Percentiles rank a stretch among this genome's conserved stretches.
Evolutionary conservation across 1,139 yeast genomes (phyloP).

Genomic region (Diutina scorzettiae): DNA sequence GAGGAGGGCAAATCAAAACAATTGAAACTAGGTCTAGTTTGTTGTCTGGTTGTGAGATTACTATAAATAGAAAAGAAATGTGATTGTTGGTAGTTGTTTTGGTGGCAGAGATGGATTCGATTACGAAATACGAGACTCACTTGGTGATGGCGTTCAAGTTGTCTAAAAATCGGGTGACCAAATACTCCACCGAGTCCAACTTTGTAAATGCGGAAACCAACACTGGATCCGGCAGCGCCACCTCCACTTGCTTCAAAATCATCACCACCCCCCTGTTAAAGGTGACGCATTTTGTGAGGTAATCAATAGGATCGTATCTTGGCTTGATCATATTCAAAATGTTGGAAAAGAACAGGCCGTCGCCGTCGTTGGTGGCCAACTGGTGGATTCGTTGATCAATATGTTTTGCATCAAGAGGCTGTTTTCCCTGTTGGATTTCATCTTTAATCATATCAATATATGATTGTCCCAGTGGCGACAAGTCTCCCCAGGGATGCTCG

Average conservation of each 20-base stretch:
- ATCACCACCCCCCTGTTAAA: slow-evolving; percentile 30
- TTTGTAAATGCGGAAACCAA: slow-evolving; percentile 33
- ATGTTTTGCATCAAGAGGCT: background rate
- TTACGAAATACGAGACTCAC: no score
- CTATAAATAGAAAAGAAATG: no score
- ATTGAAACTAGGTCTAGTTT: no score
- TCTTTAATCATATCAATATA: slow-evolving; percentile 31
- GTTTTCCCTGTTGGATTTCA: slow-evolving; percentile 15
- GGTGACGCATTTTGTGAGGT: slow-evolving; percentile 33
- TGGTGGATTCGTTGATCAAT: slow-evolving; percentile 10
- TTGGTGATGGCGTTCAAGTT: slow-evolving; percentile 8
- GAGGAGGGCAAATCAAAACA: no score
- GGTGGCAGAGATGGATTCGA: no score
- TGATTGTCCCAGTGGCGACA: slow-evolving; percentile 24
- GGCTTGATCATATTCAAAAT: slow-evolving; percentile 15
- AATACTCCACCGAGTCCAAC: slow-evolving; percentile 30
- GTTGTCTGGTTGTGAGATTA: no score
- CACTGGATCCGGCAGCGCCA: slow-evolving; percentile 32
- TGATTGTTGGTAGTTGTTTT: no score
- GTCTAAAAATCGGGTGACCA: slow-evolving; percentile 16
- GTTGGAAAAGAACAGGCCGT: background rate
- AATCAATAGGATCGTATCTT: slow-evolving; percentile 27
- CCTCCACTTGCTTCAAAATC: slow-evolving; percentile 32
- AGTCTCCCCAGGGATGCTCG: slow-evolving; percentile 32
- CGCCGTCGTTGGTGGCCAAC: slow-evolving; percentile 7